Percentiles rank a stretch among this genome's conserved stretches.
Evolutionary conservation across 352 stramenopile species (phyloP).

Genomic region (Globisporangium cederbergense): DNA sequence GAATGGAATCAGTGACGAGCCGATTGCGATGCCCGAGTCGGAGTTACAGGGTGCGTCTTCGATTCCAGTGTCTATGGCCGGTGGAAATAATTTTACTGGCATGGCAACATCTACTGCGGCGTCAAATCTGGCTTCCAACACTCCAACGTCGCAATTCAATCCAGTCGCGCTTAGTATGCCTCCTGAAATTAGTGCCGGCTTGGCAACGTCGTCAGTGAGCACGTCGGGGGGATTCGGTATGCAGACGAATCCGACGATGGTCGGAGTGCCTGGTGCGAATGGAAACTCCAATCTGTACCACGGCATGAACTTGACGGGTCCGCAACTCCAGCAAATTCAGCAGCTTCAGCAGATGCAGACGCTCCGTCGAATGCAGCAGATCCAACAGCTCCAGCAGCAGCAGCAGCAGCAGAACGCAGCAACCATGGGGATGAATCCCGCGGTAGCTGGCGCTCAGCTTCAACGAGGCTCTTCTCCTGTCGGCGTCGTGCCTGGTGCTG

Average conservation of each 20-base stretch:
- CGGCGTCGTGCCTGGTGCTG: slow-evolving; percentile 18
- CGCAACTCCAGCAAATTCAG: slow-evolving; percentile 82
- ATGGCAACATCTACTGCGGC: slow-evolving; percentile 29
- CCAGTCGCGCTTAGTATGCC: slow-evolving; percentile 70
- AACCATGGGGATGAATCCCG: slow-evolving; percentile 17
- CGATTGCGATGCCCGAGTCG: slow-evolving; percentile 77
- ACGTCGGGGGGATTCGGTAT: slow-evolving; percentile 40
- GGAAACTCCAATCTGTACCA: slow-evolving; percentile 58
- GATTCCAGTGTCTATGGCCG: slow-evolving; percentile 13
- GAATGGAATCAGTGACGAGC: slow-evolving; percentile 74
- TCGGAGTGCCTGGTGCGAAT: slow-evolving; percentile 25
- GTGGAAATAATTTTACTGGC: slow-evolving; percentile 13
- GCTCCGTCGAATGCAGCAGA: slow-evolving; percentile 34
- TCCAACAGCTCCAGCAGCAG: slow-evolving; percentile 28
- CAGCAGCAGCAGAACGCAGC: slow-evolving; percentile 25
- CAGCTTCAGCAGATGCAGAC: slow-evolving; percentile 73
- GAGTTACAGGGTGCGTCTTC: slow-evolving; percentile 47
- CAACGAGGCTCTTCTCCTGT: slow-evolving; percentile 15
- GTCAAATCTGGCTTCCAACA: slow-evolving; percentile 21
- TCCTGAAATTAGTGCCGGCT: slow-evolving; percentile 49
- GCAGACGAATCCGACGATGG: slow-evolving; percentile 36
- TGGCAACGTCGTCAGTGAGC: slow-evolving; percentile 22
- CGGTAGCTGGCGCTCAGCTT: slow-evolving; percentile 13
- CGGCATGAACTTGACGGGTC: slow-evolving; percentile 70
- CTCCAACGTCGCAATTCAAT: slow-evolving; percentile 37